Base-by-base conservation (phyloP, 2,329 filamentous ascomycete genomes). In the Fusarium torreyae region DNA sequence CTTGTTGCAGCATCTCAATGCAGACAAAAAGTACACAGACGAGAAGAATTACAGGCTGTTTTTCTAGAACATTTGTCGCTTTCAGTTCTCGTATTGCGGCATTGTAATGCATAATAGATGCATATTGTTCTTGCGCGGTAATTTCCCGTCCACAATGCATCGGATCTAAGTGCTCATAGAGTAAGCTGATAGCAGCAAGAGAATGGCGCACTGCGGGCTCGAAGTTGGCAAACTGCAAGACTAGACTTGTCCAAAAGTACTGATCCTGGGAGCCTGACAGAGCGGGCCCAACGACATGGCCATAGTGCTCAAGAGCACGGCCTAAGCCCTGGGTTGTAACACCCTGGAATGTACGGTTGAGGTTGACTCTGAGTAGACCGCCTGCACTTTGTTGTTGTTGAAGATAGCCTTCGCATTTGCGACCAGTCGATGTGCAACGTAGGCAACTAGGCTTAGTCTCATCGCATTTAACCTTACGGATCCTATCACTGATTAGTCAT, bases 181-280 rank as follows among this genome's bases (percentile, higher is more conserved):
- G 54, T 8, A 36, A 31, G 15, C 54, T 57, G 17, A 57, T 57
- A 20, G 54, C 54, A 36, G 42, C 18, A 13, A 57, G n/a, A 7
- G 54, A 36, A 36, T 57, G 54, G 18, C 54, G 44, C 22, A 57
- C 54, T 42, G 44, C 54, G 26, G 54, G 54, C 38, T 56, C 53
- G 15, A 49, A 49, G 20, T 40, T 39, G 43, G 34, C 53, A 34
- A 56, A 49, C 42, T 56, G 53, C 53, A 56, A 40, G 22, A 56
- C 53, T 17, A 56, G 43, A 20, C 31, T 24, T 20, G 42, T 49
- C 53, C 53, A 56, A 8, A 56, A 56, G 43, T 56, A 40, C n/a
- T 33, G 24, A 24, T 56, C 53, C 18, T 36, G 20, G 6, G 34
- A 7, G 2, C 53, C 53, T 22, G 53, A 56, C 15, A 56, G 22